Percentiles rank a stretch among this genome's conserved stretches.
These are phyloP conservation scores for Lachnellula occidentalis DNA, from an alignment of 2,329 filamentous ascomycete species.

Conservation along the genomic window DNA sequence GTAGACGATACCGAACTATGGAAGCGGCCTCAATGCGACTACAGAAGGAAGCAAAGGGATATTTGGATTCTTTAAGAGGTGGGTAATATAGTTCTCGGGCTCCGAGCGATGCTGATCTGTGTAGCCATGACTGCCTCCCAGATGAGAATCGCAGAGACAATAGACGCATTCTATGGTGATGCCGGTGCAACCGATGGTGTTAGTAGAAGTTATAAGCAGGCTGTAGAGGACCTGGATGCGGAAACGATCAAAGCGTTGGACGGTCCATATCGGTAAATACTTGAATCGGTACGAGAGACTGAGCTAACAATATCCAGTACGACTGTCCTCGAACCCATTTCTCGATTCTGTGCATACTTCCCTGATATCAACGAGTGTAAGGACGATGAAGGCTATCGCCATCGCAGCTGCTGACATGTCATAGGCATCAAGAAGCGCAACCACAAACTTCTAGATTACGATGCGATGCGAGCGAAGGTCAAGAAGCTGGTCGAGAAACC, in stretches of 20 bases:
- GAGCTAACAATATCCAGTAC: conserved; percentile 46
- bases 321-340: conserved; percentile 93
- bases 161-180: conserved; percentile 98
- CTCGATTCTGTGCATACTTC: conserved; percentile 95
- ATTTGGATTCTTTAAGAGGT: conserved; percentile 92
- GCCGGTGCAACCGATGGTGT: conserved; percentile 92
- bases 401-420: conserved; percentile 15
- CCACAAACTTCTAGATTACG: conserved; percentile 98
- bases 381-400: conserved; percentile 21
- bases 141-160: conserved; percentile 98
- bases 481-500: conserved; percentile 97
- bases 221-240: conserved; percentile 93
- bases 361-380: conserved; percentile 95
- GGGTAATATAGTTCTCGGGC: conserved; percentile 12
- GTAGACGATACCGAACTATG: conserved; percentile 92
- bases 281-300: not conserved
- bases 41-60: conserved; percentile 97
- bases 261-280: conserved; percentile 76
- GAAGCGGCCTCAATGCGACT: conserved; percentile 86
- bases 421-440: conserved; percentile 95
- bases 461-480: conserved; percentile 89
- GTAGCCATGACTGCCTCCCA: conserved; percentile 97
- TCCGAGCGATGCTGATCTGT: conserved; percentile 10
- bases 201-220: conserved; percentile 95
- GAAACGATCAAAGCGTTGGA: conserved; percentile 98